Evolutionary conservation across 805 yeast genomes (phyloP).

Genomic region (Metschnikowia amazonensis): DNA sequence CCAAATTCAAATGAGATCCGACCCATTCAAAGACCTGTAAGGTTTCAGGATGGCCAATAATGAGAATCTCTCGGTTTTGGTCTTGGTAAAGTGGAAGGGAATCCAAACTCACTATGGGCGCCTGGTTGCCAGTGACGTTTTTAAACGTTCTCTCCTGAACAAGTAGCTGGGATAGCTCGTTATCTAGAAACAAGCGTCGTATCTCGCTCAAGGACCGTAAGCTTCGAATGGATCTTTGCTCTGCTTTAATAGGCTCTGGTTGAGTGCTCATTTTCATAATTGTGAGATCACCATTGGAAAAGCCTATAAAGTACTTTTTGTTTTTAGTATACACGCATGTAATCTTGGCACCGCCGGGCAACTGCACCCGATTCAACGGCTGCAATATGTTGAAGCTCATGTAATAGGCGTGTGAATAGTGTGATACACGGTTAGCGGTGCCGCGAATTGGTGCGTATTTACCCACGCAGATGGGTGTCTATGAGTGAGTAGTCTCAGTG

Average conservation of each 20-base stretch:
- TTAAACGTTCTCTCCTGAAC: constrained; percentile 21
- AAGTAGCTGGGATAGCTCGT: constrained; percentile 18
- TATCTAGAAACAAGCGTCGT: constrained; percentile 21
- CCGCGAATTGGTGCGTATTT: constrained; percentile 3
- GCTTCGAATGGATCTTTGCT: constrained; percentile 13
- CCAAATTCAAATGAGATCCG: constrained; percentile 32
- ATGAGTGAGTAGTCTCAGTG: background rate
- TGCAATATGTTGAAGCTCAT: constrained; percentile 40
- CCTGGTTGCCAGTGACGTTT: constrained; percentile 17
- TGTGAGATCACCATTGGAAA: constrained; percentile 33
- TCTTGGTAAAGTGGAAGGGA: constrained; percentile 19
- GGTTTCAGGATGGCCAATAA: constrained; percentile 23
- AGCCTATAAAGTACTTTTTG: constrained; percentile 28
- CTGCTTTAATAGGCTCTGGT: constrained; percentile 10
- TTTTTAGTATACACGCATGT: constrained; percentile 23
- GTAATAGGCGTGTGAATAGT: background rate
- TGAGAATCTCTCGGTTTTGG: constrained; percentile 22
- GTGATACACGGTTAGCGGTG: background rate
- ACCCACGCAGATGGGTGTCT: background rate
- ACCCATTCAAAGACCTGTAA: constrained; percentile 27
- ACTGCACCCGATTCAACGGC: constrained; percentile 33
- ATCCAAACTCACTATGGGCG: constrained; percentile 20
- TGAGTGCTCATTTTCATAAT: constrained; percentile 21
- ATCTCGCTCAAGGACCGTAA: constrained; percentile 27
- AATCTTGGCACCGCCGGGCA: constrained; percentile 22